Conservation (phyloP, 106 monocot species). For the Dioscorea zingiberensis region DNA sequence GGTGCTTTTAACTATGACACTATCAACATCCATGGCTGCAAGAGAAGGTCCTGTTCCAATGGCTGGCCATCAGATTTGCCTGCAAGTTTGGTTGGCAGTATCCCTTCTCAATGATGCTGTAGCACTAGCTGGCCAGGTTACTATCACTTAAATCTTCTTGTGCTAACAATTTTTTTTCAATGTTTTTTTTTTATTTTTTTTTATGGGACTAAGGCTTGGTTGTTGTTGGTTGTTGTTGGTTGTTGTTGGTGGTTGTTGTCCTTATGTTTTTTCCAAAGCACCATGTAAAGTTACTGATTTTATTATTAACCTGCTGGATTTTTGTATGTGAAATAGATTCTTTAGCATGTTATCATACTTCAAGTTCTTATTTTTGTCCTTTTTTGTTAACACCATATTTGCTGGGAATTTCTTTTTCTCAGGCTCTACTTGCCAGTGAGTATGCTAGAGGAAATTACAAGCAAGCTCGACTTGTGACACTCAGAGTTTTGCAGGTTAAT, state of each 20-base stretch:
- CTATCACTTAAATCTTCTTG: background rate
- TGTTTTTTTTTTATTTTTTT: too few relatives aligned
- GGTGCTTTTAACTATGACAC: conserved; percentile 69
- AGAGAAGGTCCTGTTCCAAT: conserved; percentile 72
- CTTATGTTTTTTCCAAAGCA: too few relatives aligned
- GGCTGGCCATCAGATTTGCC: conserved; percentile 92
- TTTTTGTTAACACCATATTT: too few relatives aligned
- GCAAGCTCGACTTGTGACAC: conserved; percentile 53
- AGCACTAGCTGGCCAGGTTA: conserved; percentile 94
- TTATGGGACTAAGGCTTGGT: too few relatives aligned
- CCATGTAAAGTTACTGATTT: too few relatives aligned
- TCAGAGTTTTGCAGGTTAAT: conserved; percentile 63
- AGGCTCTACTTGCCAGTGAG: conserved; percentile 91
- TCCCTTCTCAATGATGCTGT: conserved; percentile 95
- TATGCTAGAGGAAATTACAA: conserved; percentile 59
- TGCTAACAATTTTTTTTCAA: too few relatives aligned
- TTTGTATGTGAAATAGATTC: too few relatives aligned
- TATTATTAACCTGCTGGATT: too few relatives aligned
- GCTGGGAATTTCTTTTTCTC: conserved; percentile 1
- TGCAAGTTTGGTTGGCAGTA: conserved; percentile 90
- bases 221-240: too few relatives aligned
- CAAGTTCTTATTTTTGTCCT: too few relatives aligned
- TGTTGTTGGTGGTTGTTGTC: too few relatives aligned
- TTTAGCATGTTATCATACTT: too few relatives aligned
- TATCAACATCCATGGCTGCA: conserved; percentile 85